Percentiles rank a stretch among this genome's conserved stretches.
Evolutionary conservation across 2,329 filamentous ascomycete species (phyloP).

Genomic region (Botryotinia globosa): DNA sequence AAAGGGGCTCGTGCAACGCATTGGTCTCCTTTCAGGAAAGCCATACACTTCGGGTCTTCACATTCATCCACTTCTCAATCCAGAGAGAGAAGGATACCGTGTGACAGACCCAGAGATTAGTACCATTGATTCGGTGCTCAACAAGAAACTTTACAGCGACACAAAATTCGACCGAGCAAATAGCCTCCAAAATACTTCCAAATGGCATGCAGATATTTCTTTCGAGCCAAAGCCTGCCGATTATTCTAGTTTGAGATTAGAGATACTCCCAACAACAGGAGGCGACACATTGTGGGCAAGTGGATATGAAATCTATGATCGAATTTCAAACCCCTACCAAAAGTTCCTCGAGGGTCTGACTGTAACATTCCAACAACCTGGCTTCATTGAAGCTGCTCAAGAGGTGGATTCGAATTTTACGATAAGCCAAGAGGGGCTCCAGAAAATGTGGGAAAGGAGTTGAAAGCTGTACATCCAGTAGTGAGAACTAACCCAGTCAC

Average conservation of each 20-base stretch:
- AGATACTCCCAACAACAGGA: constrained; percentile 54
- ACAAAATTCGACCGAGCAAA: constrained; percentile 11
- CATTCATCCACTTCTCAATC: constrained; percentile 58
- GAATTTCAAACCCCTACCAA: constrained; percentile 55
- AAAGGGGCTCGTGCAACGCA: constrained; percentile 60
- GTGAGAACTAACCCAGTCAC: constrained; percentile 57
- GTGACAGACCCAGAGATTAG: constrained; percentile 58
- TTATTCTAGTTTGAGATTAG: constrained; percentile 58
- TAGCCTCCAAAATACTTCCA: constrained; percentile 45
- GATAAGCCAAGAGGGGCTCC: constrained; percentile 47
- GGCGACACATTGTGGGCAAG: constrained; percentile 64
- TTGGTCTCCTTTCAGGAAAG: constrained; percentile 57
- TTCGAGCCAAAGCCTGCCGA: constrained; percentile 63
- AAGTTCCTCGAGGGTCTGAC: constrained; percentile 58
- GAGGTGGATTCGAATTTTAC: constrained; percentile 47
- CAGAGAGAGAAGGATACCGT: constrained; percentile 46
- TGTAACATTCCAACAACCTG: constrained; percentile 50
- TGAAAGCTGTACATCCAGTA: constrained; percentile 53
- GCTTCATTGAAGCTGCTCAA: constrained; percentile 49
- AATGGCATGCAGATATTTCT: constrained; percentile 62
- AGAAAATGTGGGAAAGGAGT: constrained; percentile 48
- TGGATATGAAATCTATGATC: constrained; percentile 65
- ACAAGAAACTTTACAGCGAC: constrained; percentile 49
- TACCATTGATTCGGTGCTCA: constrained; percentile 57
- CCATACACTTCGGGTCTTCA: constrained; percentile 55